A percentile compares a stretch with the other conserved stretches of the same genome.
Conservation (phyloP, 805 yeast species). For the Millerago galiae region DNA sequence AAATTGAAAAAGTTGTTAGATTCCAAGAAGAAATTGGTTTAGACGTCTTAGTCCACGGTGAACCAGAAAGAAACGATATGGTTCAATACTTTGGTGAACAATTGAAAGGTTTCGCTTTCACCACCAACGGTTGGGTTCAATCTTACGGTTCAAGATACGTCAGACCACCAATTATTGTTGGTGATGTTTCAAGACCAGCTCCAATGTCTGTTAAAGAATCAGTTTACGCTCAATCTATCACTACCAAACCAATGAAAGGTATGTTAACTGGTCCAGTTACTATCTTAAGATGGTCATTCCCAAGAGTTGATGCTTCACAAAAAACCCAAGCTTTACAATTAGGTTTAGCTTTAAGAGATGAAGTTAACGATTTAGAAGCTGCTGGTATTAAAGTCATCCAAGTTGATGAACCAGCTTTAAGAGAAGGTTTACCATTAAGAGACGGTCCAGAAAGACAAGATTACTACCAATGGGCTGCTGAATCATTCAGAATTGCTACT, state of each 20-base stretch:
- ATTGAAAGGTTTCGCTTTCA: constrained; percentile 96
- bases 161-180: constrained; percentile 98
- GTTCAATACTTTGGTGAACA: constrained; percentile 99
- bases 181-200: constrained; percentile 97
- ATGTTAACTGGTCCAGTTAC: constrained; percentile 99
- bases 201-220: constrained; percentile 99
- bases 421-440: constrained; percentile 99
- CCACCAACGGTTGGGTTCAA: constrained; percentile 99
- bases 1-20: constrained; percentile 90
- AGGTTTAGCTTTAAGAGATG: constrained; percentile 96
- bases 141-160: constrained; percentile 99
- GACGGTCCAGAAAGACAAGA: constrained; percentile 95
- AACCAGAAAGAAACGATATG: constrained; percentile 99
- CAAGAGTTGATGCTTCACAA: constrained; percentile 95
- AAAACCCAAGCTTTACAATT: constrained; percentile 93
- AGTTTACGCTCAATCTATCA: constrained; percentile 95
- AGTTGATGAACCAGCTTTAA: constrained; percentile 99
- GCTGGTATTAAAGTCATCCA: constrained; percentile 98
- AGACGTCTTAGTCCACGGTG: constrained; percentile 99
- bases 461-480: constrained; percentile 98
- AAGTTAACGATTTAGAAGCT: constrained; percentile 95
- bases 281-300: constrained; percentile 99
- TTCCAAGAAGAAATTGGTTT: constrained; percentile 99
- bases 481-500: constrained; percentile 98
- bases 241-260: constrained; percentile 97